These are phyloP conservation scores for Trichoderma sp. DNA, from an alignment of 2,329 filamentous ascomycete genomes.

Conservation along the genomic window DNA sequence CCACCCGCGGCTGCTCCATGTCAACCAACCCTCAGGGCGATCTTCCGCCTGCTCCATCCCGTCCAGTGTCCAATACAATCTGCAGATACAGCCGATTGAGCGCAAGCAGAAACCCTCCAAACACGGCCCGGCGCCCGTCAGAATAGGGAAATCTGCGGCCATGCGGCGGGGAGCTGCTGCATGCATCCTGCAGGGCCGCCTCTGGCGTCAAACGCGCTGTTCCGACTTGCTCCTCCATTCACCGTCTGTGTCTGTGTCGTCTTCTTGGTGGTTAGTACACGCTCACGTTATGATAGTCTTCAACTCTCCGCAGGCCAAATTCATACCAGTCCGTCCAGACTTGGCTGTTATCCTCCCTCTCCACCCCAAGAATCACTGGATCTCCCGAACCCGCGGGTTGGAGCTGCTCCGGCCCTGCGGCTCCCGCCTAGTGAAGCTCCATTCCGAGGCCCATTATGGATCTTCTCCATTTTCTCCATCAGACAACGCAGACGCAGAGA, in stretches of 20 bases:
- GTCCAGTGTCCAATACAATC: neutral
- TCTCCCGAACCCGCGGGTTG: constrained; percentile 15
- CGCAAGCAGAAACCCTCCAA: neutral
- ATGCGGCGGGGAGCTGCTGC: constrained; percentile 18
- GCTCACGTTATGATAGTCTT: neutral
- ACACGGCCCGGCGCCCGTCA: constrained; percentile 12
- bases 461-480: neutral
- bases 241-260: neutral
- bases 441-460: neutral
- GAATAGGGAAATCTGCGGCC: constrained; percentile 15
- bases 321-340: neutral
- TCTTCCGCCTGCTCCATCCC: neutral
- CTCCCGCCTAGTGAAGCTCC: constrained; percentile 16
- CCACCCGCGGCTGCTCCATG: neutral
- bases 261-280: neutral
- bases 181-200: constrained; percentile 21
- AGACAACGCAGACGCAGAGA: constrained; percentile 1
- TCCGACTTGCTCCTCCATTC: neutral
- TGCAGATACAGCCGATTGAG: neutral
- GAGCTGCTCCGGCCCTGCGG: neutral
- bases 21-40: neutral
- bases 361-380: constrained; percentile 8
- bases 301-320: neutral
- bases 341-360: neutral
- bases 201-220: constrained; percentile 1